Evolutionary conservation across 371 early-diverging fungal genomes (phyloP).

Genomic region (Mortierella sp.): DNA sequence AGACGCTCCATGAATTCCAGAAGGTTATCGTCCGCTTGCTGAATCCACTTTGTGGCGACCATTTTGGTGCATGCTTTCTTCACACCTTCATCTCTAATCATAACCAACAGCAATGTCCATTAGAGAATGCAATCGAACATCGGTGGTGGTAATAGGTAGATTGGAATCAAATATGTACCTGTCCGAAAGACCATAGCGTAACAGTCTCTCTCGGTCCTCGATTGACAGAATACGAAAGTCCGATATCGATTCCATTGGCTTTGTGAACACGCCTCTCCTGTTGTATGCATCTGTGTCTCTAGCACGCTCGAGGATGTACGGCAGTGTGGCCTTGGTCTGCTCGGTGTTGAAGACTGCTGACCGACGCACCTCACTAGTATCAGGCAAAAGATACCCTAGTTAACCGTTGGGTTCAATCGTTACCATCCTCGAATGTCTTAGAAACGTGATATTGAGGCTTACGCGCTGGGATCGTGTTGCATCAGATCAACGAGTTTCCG

Average conservation of each 20-base stretch:
- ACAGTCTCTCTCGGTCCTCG: constrained; percentile 74
- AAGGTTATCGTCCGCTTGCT: constrained; percentile 77
- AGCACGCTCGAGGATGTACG: constrained; percentile 77
- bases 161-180: constrained; percentile 54
- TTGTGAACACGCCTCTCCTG: constrained; percentile 72
- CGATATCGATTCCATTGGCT: constrained; percentile 72
- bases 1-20: constrained; percentile 85
- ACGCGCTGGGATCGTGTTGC: constrained; percentile 83
- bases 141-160: too few species aligned
- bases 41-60: constrained; percentile 82
- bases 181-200: constrained; percentile 82
- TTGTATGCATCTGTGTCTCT: constrained; percentile 80
- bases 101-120: neutral
- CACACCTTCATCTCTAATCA: constrained; percentile 73
- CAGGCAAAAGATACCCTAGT: neutral
- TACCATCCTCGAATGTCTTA: too few species aligned
- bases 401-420: too few species aligned
- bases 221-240: constrained; percentile 76
- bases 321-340: constrained; percentile 68
- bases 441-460: constrained; percentile 19
- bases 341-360: constrained; percentile 82
- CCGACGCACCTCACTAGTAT: constrained; percentile 82
- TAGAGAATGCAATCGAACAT: too few species aligned
- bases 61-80: constrained; percentile 78
- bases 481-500: constrained; percentile 71